phyloP scores from a whole-genome alignment of 1,139 yeast genomes.

The Sugiyamaella paludigena region DNA sequence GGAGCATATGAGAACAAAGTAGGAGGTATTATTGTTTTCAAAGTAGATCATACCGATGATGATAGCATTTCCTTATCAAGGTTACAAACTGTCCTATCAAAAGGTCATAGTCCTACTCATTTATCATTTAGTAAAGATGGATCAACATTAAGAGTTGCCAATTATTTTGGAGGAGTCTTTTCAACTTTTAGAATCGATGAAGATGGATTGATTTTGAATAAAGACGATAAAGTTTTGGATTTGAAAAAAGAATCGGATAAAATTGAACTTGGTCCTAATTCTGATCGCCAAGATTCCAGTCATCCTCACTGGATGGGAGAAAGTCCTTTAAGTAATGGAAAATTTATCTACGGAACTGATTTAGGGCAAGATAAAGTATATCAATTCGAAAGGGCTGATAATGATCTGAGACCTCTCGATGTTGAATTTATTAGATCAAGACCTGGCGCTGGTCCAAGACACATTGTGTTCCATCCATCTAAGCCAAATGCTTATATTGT shows the following conservation, averaged over 20 bases:
- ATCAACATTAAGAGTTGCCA: slow-evolving; percentile 8
- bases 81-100: slow-evolving; percentile 11
- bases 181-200: background rate
- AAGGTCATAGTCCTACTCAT: slow-evolving; percentile 17
- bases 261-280: slow-evolving; percentile 13
- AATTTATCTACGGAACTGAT: slow-evolving; percentile 14
- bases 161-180: slow-evolving; percentile 15
- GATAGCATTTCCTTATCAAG: slow-evolving; percentile 7
- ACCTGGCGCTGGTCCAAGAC: slow-evolving; percentile 17
- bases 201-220: background rate
- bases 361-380: slow-evolving; percentile 17
- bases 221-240: slow-evolving; percentile 2
- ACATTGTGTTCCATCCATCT: slow-evolving; percentile 13
- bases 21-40: slow-evolving; percentile 13
- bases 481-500: slow-evolving; percentile 13
- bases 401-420: slow-evolving; percentile 6
- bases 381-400: slow-evolving; percentile 9
- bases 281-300: slow-evolving; percentile 16
- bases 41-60: slow-evolving; percentile 3
- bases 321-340: slow-evolving; percentile 10
- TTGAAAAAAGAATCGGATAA: background rate
- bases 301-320: slow-evolving; percentile 19
- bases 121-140: slow-evolving; percentile 7
- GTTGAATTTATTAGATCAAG: slow-evolving; percentile 9
- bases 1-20: slow-evolving; percentile 12